Percentiles rank a stretch among this genome's conserved stretches.
These are phyloP conservation scores for Venturia pyrina DNA, from an alignment of 2,329 filamentous ascomycete genomes.

Conservation along the genomic window DNA sequence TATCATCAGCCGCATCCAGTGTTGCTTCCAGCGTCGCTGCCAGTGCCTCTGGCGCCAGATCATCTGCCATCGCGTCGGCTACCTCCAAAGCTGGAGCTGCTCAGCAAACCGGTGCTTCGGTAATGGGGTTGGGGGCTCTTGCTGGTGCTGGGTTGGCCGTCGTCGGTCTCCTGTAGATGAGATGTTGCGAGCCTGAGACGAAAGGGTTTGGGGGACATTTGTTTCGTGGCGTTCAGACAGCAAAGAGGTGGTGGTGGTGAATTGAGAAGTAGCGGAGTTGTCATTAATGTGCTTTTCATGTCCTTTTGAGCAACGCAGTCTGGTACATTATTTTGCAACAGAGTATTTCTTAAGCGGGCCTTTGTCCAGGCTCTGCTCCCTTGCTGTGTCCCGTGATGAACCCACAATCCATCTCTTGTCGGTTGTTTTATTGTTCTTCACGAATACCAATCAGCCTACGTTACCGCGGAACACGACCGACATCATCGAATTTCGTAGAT, in stretches of 20 bases:
- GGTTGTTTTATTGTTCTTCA: no score
- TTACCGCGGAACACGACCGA: no score
- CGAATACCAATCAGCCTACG: no score
- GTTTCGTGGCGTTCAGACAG: not conserved
- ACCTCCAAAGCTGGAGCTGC: conserved; percentile 1
- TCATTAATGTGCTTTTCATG: not conserved
- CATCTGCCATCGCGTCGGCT: not conserved
- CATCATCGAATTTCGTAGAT: not conserved
- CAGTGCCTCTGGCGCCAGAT: not conserved
- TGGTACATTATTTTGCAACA: not conserved
- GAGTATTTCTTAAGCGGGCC: not conserved
- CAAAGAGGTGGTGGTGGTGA: not conserved
- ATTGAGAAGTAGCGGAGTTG: not conserved
- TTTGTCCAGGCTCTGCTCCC: no score
- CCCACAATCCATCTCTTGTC: no score
- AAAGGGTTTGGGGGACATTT: not conserved
- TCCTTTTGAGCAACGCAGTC: not conserved
- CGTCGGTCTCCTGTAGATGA: not conserved
- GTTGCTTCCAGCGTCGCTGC: no score
- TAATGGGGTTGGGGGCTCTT: conserved; percentile 4
- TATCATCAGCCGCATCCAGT: not conserved
- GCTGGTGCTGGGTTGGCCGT: not conserved
- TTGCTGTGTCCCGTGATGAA: no score
- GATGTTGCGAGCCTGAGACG: not conserved
- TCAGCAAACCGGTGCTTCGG: not conserved